Percentiles rank a stretch among this genome's conserved stretches.
phyloP scores from a whole-genome alignment of 169 alveolate species.

The Perkinsus olseni region DNA sequence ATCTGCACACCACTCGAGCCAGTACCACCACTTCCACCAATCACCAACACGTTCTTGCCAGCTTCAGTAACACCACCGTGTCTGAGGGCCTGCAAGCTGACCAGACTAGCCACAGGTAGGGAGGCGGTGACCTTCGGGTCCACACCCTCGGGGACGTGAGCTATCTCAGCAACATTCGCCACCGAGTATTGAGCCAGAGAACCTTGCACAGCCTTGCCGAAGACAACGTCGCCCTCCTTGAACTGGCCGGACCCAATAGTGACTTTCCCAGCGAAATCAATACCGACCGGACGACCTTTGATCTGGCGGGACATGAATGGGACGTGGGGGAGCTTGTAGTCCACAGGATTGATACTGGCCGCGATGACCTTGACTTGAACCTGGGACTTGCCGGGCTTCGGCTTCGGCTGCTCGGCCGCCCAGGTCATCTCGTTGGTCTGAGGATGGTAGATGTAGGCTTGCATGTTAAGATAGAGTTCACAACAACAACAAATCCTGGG shows the following conservation, averaged over 20 bases:
- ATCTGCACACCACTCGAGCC: not conserved
- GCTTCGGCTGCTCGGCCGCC: not conserved
- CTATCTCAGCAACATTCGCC: not conserved
- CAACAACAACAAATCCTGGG: not conserved
- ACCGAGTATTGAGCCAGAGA: not conserved
- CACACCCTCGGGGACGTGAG: not conserved
- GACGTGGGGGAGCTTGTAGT: slow-evolving; percentile 1
- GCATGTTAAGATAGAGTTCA: not conserved
- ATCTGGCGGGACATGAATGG: not conserved
- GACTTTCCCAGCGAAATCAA: not conserved
- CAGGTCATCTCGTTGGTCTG: not conserved
- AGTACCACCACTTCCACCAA: not conserved
- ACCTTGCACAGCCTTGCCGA: not conserved
- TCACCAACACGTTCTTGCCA: not conserved
- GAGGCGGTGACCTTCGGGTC: not conserved
- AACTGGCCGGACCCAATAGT: not conserved
- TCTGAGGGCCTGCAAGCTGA: not conserved
- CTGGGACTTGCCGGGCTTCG: not conserved
- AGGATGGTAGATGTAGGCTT: not conserved
- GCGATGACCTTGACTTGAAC: not conserved
- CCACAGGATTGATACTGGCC: not conserved
- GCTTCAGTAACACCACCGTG: not conserved
- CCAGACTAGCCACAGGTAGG: not conserved
- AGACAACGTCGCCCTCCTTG: not conserved
- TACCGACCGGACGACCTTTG: not conserved